A percentile compares a stretch with the other conserved stretches of the same genome.
phyloP scores from a whole-genome alignment of 768 basidiomycete species.

The Psilocybe cyanescens region DNA sequence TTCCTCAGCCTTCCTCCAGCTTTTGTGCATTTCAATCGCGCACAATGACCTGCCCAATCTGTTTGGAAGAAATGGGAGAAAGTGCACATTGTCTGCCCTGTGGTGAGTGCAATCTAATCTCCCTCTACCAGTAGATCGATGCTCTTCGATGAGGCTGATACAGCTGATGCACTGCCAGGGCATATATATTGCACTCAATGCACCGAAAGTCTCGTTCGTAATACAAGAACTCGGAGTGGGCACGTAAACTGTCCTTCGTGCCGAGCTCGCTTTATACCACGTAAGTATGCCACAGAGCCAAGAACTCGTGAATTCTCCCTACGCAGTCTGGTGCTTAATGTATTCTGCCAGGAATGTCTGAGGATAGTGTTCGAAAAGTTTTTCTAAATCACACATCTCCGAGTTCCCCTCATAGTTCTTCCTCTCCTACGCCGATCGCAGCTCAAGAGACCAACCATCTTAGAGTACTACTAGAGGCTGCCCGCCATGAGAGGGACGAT shows the following conservation, averaged over 20 bases:
- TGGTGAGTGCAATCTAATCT: background rate
- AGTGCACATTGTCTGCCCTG: background rate
- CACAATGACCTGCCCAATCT: background rate
- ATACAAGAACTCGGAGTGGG: background rate
- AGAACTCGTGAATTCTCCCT: background rate
- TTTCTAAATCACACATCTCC: slow-evolving; percentile 5
- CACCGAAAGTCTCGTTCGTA: background rate
- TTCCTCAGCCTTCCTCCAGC: background rate
- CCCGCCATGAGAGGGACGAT: background rate
- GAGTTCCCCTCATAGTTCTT: background rate
- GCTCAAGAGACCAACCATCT: background rate
- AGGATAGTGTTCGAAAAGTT: slow-evolving; percentile 4
- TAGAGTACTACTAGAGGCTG: background rate
- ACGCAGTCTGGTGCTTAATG: background rate
- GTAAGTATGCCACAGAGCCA: background rate
- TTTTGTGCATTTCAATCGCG: background rate
- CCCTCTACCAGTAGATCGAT: background rate
- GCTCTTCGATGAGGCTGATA: background rate
- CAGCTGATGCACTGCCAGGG: background rate
- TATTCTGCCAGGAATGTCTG: background rate
- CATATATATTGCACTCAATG: slow-evolving; percentile 11
- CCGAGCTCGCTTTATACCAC: background rate
- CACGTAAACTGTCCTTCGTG: slow-evolving; percentile 7
- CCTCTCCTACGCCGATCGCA: background rate
- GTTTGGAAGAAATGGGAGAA: background rate